phyloP scores from a whole-genome alignment of 2,329 filamentous ascomycete species.

The Sporothrix brasiliensis region DNA sequence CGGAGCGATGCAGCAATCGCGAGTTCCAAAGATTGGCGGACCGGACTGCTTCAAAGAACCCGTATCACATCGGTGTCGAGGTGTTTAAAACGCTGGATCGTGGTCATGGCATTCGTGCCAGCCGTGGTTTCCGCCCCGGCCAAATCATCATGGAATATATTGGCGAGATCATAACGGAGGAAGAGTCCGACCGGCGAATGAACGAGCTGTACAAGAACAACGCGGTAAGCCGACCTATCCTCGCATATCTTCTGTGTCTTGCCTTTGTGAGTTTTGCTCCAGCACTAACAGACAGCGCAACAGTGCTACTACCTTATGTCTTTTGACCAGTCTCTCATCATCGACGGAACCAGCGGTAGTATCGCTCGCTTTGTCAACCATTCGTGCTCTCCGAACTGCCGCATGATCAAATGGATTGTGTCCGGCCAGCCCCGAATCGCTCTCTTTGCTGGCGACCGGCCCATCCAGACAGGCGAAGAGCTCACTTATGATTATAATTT shows the following conservation, averaged over 20 bases:
- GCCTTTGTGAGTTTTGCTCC: not conserved
- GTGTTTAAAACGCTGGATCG: slow-evolving; percentile 88
- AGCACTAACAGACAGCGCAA: slow-evolving; percentile 24
- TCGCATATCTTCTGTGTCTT: not conserved
- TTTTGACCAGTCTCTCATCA: slow-evolving; percentile 97
- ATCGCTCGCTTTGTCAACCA: slow-evolving; percentile 99
- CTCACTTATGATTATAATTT: slow-evolving; percentile 90
- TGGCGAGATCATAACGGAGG: slow-evolving; percentile 94
- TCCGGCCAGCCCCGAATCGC: slow-evolving; percentile 93
- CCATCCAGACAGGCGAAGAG: slow-evolving; percentile 93
- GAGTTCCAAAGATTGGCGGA: slow-evolving; percentile 79
- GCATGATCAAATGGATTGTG: slow-evolving; percentile 98
- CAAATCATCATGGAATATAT: slow-evolving; percentile 99
- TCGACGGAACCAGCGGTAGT: slow-evolving; percentile 92
- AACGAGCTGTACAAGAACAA: slow-evolving; percentile 91
- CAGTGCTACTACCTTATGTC: slow-evolving; percentile 99
- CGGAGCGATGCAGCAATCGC: slow-evolving; percentile 78
- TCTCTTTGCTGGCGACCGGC: slow-evolving; percentile 85
- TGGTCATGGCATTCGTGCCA: slow-evolving; percentile 89
- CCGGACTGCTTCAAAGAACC: slow-evolving; percentile 64
- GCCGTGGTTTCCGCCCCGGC: slow-evolving; percentile 80
- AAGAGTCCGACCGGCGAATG: slow-evolving; percentile 92
- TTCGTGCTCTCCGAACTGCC: slow-evolving; percentile 92
- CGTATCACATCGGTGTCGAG: slow-evolving; percentile 91
- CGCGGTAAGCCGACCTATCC: slow-evolving; percentile 62